Conservation (phyloP, 2,329 filamentous ascomycete species). For the Colletotrichum scovillei region DNA sequence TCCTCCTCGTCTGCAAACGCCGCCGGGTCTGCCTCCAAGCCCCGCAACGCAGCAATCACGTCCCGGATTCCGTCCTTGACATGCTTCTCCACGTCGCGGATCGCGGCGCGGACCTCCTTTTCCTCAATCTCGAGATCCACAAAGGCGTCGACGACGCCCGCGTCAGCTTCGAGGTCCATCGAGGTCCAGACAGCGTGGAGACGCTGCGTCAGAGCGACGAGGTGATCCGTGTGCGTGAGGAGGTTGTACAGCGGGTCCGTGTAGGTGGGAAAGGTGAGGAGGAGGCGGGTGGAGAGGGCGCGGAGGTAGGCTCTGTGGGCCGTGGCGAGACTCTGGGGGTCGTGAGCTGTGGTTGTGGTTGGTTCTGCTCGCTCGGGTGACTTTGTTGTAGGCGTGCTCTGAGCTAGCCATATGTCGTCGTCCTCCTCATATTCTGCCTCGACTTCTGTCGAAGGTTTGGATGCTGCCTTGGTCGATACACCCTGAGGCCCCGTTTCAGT, state of each 20-base stretch:
- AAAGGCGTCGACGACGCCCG: conserved; percentile 82
- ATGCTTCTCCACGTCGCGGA: conserved; percentile 71
- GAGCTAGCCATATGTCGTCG: conserved; percentile 56
- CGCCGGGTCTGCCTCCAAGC: conserved; percentile 55
- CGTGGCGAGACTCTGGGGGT: conserved; percentile 85
- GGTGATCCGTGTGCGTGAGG: conserved; percentile 81
- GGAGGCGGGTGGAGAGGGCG: conserved; percentile 72
- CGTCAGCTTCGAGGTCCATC: conserved; percentile 83
- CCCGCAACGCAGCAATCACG: conserved; percentile 68
- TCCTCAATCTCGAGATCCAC: conserved; percentile 80
- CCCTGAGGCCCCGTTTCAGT: neutral
- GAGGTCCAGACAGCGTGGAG: conserved; percentile 82
- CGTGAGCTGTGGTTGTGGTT: conserved; percentile 63
- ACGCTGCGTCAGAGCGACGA: conserved; percentile 80
- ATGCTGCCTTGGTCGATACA: neutral
- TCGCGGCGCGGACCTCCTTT: conserved; percentile 70
- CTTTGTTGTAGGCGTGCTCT: conserved; percentile 36
- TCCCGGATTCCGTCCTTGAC: conserved; percentile 76
- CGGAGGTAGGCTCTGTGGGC: conserved; percentile 84
- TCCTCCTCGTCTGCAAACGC: conserved; percentile 59
- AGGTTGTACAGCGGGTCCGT: conserved; percentile 74
- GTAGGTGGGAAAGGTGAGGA: conserved; percentile 73
- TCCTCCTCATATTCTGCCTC: conserved; percentile 28
- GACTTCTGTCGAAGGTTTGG: conserved; percentile 5
- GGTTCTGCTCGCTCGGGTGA: conserved; percentile 36